phyloP scores from a whole-genome alignment of 495 filamentous ascomycete genomes.

The Thozetella sp. region DNA sequence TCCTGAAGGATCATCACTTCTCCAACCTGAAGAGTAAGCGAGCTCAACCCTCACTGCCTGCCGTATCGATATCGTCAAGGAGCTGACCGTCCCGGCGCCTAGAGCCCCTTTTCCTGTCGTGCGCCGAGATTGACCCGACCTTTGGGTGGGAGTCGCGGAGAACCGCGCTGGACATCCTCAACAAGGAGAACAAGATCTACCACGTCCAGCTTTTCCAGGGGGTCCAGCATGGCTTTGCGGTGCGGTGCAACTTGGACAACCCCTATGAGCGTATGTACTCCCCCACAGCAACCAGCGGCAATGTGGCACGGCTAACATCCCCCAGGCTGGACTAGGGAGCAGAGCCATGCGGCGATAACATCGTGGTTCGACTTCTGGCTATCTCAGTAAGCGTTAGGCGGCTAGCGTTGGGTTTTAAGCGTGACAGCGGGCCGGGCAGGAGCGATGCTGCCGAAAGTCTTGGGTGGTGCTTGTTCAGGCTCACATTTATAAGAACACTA shows the following conservation, averaged over 20 bases:
- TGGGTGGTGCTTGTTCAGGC: too few relatives aligned
- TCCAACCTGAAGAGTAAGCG: conserved; percentile 18
- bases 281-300: background rate
- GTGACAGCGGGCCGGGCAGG: background rate
- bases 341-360: conserved; percentile 30
- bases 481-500: too few relatives aligned
- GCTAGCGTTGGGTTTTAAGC: too few relatives aligned
- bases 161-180: conserved; percentile 60
- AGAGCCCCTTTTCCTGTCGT: conserved; percentile 12
- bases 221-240: conserved; percentile 66
- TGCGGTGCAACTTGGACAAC: conserved; percentile 57
- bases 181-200: conserved; percentile 55
- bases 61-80: background rate
- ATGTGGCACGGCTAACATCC: background rate
- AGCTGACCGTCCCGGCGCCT: too few relatives aligned
- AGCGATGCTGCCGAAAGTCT: too few relatives aligned
- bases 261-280: conserved; percentile 21
- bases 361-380: conserved; percentile 42
- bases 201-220: conserved; percentile 66
- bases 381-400: too few relatives aligned
- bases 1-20: conserved; percentile 39
- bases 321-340: conserved; percentile 35
- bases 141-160: conserved; percentile 61
- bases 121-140: conserved; percentile 58
- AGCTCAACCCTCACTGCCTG: background rate